phyloP scores from a whole-genome alignment of 2,329 filamentous ascomycete species.

The Zasmidium cellare region DNA sequence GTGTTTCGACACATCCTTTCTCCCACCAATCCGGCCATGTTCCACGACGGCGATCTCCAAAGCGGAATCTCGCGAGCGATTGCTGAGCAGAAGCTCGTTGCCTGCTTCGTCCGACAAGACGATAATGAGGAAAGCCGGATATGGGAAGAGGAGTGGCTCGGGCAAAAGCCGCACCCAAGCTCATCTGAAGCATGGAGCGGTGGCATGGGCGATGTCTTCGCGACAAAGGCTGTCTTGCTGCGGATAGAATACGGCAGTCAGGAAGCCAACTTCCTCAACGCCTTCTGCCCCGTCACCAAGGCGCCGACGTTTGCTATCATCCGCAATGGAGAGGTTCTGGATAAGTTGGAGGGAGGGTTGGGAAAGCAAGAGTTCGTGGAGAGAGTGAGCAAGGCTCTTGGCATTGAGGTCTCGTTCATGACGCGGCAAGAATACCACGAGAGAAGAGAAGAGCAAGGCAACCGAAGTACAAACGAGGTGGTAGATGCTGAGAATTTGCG shows the following conservation, averaged over 20 bases:
- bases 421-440: slow-evolving; percentile 9
- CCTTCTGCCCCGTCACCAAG: slow-evolving; percentile 77
- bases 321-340: slow-evolving; percentile 69
- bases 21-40: too few species aligned
- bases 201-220: slow-evolving; percentile 47
- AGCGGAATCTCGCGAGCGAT: slow-evolving; percentile 77
- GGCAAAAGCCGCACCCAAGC: neutral
- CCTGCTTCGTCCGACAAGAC: slow-evolving; percentile 77
- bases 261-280: slow-evolving; percentile 78
- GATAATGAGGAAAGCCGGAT: slow-evolving; percentile 64
- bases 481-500: slow-evolving; percentile 1
- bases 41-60: slow-evolving; percentile 77
- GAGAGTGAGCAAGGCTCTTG: slow-evolving; percentile 49
- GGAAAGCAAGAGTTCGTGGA: slow-evolving; percentile 65
- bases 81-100: slow-evolving; percentile 71
- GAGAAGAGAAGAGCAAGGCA: slow-evolving; percentile 9
- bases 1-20: too few species aligned
- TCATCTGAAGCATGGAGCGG: neutral
- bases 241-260: slow-evolving; percentile 70
- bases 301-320: slow-evolving; percentile 81
- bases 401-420: slow-evolving; percentile 32
- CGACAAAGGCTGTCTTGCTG: slow-evolving; percentile 66
- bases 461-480: neutral
- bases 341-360: slow-evolving; percentile 68
- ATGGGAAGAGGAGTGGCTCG: slow-evolving; percentile 37